Evolutionary conservation across 495 filamentous ascomycete species (phyloP).

Genomic region (Clavariopsis aquatica): DNA sequence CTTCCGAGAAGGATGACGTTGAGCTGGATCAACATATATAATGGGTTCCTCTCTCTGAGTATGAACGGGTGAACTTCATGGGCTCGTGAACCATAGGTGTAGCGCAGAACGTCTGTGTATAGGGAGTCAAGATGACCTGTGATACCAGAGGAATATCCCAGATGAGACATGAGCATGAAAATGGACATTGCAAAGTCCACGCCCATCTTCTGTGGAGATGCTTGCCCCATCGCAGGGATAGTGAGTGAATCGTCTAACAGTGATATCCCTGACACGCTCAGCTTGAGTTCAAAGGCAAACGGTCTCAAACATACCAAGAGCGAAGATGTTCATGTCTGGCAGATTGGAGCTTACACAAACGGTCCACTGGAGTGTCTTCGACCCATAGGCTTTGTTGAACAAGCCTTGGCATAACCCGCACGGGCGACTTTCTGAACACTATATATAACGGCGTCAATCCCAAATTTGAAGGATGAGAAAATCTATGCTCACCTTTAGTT

Average conservation of each 20-base stretch:
- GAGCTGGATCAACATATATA: conserved; percentile 12
- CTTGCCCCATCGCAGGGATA: background rate
- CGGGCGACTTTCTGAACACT: conserved; percentile 26
- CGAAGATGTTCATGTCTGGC: conserved; percentile 20
- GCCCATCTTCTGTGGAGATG: background rate
- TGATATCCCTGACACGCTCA: conserved; percentile 15
- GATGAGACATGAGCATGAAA: background rate
- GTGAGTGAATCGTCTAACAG: background rate
- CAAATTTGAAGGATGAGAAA: background rate
- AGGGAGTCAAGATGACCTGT: conserved; percentile 11
- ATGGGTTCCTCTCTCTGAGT: conserved; percentile 14
- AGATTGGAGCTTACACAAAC: conserved; percentile 20
- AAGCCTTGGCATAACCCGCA: conserved; percentile 7
- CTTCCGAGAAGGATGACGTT: conserved; percentile 19
- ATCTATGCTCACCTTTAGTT: conserved; percentile 6
- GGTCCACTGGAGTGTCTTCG: conserved; percentile 23
- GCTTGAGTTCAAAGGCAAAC: background rate
- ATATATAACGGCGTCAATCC: background rate
- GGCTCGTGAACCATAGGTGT: conserved; percentile 9
- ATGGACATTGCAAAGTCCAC: background rate
- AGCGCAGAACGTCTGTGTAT: conserved; percentile 6
- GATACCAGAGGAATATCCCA: conserved; percentile 6
- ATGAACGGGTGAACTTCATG: conserved; percentile 17
- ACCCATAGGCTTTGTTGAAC: conserved; percentile 13
- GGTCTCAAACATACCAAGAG: conserved; percentile 9